Base-by-base conservation (phyloP, 2,329 filamentous ascomycete genomes). In the Fusarium redolens region DNA sequence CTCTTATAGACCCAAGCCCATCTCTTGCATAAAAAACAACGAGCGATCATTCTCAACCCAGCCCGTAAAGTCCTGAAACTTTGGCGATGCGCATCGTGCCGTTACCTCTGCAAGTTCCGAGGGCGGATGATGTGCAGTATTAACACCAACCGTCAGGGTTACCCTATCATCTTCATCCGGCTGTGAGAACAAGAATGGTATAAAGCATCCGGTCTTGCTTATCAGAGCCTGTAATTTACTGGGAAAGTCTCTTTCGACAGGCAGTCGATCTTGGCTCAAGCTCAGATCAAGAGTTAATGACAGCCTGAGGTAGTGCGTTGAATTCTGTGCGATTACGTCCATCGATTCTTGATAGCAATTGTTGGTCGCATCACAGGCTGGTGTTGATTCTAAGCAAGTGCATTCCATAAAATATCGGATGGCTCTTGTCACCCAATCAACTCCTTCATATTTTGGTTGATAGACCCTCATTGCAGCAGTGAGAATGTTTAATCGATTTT, bases 351-450 rank as follows among this genome's bases (percentile, higher is more conserved):
- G 25, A 25, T 25, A 25, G 25, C 25, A 25, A 25, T 25, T 25
- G 25, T 25, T 25, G 25, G 5, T 25, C 25, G 25, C 25, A 25
- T 25, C 25, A 25, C 25, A 25, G 25, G 25, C 25, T 25, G 25
- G 25, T 25, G 25, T 25, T 22, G 51, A 44, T 11, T 44, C 38
- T 17, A 61, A 41, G n/a, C 62, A 62, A 9, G 64, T 67, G 40
- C 64, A 67, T 20, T 67, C 64, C 58, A 67, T 52, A 15, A 67
- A 67, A 28, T 67, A 67, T 33, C 58, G 17, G 33, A 67, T 67
- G 5, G 35, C 51, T 45, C 50, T 61, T 18, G 57, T 47, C 11
- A 66, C 38, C 44, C 44, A 66, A 25, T 56, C 63, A 17, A 47
- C 57, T 9, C 50, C 63, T 7, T 66, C 57, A 28, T 56, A 50